These are phyloP conservation scores for Penicillium sclerotigenum DNA, from an alignment of 2,329 filamentous ascomycete genomes.

Conservation along the genomic window DNA sequence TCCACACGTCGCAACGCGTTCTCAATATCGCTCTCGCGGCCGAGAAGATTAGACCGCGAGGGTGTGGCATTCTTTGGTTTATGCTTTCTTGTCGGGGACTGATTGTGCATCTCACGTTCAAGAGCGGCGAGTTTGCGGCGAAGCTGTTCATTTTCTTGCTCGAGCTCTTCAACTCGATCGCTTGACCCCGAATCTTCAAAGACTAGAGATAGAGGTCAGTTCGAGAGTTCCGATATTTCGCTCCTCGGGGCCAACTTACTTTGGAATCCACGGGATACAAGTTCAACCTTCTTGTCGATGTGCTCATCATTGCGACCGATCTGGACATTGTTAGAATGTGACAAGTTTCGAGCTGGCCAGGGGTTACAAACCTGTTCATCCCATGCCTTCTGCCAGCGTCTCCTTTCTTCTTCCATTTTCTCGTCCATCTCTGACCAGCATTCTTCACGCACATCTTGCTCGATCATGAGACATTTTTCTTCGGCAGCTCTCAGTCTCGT, in stretches of 20 bases:
- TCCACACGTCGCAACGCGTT: slow-evolving; percentile 40
- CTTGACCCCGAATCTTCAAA: slow-evolving; percentile 51
- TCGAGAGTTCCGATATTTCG: too few species aligned
- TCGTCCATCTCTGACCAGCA: slow-evolving; percentile 83
- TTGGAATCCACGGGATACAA: slow-evolving; percentile 57
- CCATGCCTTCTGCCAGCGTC: slow-evolving; percentile 75
- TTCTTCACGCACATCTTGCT: slow-evolving; percentile 83
- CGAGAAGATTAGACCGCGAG: slow-evolving; percentile 29
- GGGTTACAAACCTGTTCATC: slow-evolving; percentile 61
- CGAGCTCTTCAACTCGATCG: slow-evolving; percentile 62
- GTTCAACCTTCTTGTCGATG: slow-evolving; percentile 81
- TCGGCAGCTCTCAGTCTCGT: slow-evolving; percentile 66
- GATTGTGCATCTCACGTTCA: slow-evolving; percentile 61
- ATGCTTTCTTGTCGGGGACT: slow-evolving; percentile 61
- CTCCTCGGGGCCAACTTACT: slow-evolving; percentile 30
- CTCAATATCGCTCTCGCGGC: slow-evolving; percentile 42
- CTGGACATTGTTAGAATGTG: slow-evolving; percentile 24
- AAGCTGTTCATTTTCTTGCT: slow-evolving; percentile 68
- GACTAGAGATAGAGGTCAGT: slow-evolving; percentile 33
- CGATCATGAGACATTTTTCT: slow-evolving; percentile 66
- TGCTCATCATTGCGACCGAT: slow-evolving; percentile 75
- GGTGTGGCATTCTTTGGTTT: slow-evolving; percentile 31
- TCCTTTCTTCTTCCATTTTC: slow-evolving; percentile 69
- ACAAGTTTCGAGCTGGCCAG: neutral
- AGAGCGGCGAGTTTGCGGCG: slow-evolving; percentile 62